Evolutionary conservation across 306 rosid genomes (phyloP).

Genomic region (Potentilla sterilis): DNA sequence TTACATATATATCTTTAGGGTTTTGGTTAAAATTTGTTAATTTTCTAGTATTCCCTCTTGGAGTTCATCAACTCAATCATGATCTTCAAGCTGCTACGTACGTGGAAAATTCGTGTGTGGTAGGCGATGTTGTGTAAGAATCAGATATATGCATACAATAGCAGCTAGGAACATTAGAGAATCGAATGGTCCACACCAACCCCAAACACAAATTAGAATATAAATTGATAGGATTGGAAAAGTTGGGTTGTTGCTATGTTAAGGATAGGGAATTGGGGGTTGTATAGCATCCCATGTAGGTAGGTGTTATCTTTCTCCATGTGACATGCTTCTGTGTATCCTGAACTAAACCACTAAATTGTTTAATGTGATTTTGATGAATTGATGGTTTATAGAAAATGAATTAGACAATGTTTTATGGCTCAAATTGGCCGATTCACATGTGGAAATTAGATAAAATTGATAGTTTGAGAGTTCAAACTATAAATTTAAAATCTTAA

Average conservation of each 20-base stretch:
- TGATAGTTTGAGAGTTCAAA: not conserved
- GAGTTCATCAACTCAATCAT: constrained; percentile 17
- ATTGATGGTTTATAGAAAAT: not conserved
- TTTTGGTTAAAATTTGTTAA: not conserved
- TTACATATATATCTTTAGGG: not conserved
- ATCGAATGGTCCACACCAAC: constrained; percentile 12
- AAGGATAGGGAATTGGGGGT: constrained; percentile 1
- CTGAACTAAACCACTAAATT: constrained; percentile 1
- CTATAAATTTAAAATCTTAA: not conserved
- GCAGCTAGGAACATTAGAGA: not conserved
- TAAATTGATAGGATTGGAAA: constrained; percentile 3
- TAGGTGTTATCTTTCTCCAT: constrained; percentile 18
- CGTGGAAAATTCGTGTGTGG: constrained; percentile 5
- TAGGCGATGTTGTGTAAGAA: not conserved
- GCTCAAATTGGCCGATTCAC: not conserved
- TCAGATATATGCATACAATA: not conserved
- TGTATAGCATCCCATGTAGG: constrained; percentile 20
- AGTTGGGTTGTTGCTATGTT: not conserved
- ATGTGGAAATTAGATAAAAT: not conserved
- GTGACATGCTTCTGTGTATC: constrained; percentile 17
- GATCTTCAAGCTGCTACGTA: not conserved
- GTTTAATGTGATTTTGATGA: constrained; percentile 2
- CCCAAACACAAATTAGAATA: constrained; percentile 16
- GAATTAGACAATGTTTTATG: not conserved
- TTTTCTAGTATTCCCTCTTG: not conserved